A percentile compares a stretch with the other conserved stretches of the same genome.
Conservation (phyloP, 2,329 filamentous ascomycete genomes). For the Neoarthrinium moseri region DNA sequence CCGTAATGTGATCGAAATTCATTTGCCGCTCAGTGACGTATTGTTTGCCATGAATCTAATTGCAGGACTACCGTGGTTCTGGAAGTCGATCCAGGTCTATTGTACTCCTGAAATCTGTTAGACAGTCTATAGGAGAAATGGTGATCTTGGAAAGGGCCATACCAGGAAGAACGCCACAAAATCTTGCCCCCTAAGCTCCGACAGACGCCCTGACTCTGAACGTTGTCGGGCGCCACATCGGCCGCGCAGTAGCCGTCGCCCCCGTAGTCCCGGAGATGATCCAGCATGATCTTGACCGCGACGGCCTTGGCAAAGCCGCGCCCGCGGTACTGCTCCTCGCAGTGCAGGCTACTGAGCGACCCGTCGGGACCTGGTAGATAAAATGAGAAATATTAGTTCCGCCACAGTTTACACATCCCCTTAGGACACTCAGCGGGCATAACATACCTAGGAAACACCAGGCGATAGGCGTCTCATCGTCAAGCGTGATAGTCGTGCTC, state of each 20-base stretch:
- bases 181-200: slow-evolving; percentile 57
- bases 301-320: slow-evolving; percentile 63
- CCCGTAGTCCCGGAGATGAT: slow-evolving; percentile 43
- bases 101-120: slow-evolving; percentile 9
- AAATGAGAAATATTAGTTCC: too few relatives aligned
- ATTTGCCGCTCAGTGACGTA: too few relatives aligned
- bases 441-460: slow-evolving; percentile 61
- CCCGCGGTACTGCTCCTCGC: slow-evolving; percentile 59
- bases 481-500: slow-evolving; percentile 43
- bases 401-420: too few relatives aligned
- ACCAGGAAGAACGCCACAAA: slow-evolving; percentile 61
- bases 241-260: slow-evolving; percentile 56
- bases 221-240: slow-evolving; percentile 62
- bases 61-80: neutral
- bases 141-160: slow-evolving; percentile 26
- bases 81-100: slow-evolving; percentile 9
- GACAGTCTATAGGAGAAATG: neutral
- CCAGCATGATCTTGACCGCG: slow-evolving; percentile 54
- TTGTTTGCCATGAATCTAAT: neutral
- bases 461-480: slow-evolving; percentile 51
- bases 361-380: slow-evolving; percentile 51
- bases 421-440: neutral
- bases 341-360: slow-evolving; percentile 60
- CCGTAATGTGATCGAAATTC: too few relatives aligned
- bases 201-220: slow-evolving; percentile 60